Evolutionary conservation across 2,329 filamentous ascomycete genomes (phyloP).

Genomic region (Aspergillus sclerotialis): DNA sequence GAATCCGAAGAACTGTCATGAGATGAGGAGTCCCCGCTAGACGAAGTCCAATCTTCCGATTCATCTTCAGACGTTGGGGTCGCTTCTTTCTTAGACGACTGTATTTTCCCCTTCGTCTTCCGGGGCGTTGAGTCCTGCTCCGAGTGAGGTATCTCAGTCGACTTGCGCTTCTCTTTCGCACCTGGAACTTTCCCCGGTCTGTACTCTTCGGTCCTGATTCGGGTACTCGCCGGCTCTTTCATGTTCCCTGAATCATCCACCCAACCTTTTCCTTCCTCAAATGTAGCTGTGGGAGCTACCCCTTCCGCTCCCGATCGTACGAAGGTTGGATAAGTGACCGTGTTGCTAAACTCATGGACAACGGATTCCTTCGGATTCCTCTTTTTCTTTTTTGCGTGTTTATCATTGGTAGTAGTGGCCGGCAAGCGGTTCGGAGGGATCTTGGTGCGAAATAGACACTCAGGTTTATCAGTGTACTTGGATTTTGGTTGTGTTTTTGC

Average conservation of each 20-base stretch:
- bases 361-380: constrained; percentile 57
- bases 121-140: constrained; percentile 4
- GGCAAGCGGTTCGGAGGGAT: constrained; percentile 54
- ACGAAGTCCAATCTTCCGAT: constrained; percentile 30
- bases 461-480: constrained; percentile 71
- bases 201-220: constrained; percentile 21
- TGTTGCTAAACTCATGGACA: constrained; percentile 86
- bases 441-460: constrained; percentile 78
- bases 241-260: constrained; percentile 71
- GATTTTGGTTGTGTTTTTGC: constrained; percentile 57
- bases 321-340: constrained; percentile 74
- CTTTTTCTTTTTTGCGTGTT: constrained; percentile 56
- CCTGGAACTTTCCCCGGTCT: constrained; percentile 24
- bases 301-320: constrained; percentile 52
- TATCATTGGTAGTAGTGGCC: constrained; percentile 23
- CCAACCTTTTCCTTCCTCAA: constrained; percentile 82
- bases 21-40: constrained; percentile 24
- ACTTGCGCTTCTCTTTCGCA: constrained; percentile 21
- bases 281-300: constrained; percentile 52
- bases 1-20: constrained; percentile 19
- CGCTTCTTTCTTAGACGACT: too few relatives aligned
- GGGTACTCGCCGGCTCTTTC: constrained; percentile 39
- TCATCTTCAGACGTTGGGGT: constrained; percentile 12
- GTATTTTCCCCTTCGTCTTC: constrained; percentile 11
- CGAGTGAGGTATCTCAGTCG: constrained; percentile 7